Base-by-base conservation (phyloP, 495 filamentous ascomycete species). In the Penicillium pancosmium region DNA sequence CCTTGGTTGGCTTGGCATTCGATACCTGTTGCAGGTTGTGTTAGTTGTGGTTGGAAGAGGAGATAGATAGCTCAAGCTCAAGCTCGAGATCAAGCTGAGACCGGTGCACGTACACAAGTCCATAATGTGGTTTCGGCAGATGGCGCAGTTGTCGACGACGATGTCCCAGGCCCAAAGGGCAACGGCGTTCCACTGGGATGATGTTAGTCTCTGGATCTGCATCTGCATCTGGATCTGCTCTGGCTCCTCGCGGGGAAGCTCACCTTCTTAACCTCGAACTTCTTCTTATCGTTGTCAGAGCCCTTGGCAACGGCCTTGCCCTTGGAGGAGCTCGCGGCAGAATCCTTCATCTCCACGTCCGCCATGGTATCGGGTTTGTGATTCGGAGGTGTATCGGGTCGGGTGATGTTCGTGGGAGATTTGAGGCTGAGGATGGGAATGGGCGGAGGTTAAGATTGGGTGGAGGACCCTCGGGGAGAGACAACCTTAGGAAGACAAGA, bases 1-100 rank as follows among this genome's bases (percentile, higher is more conserved):
- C 93, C 93, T 74, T 99, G 94, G 73, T 99, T 99, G n/a, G 94
- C 94, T 76, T 99, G 94, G 69, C 94, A 99, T 73, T 99, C 94
- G 61, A 99, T 99, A 72, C 92, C 91, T 95, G 43, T 94, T 23
- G 23, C 23, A 1, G n/a, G 40, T 35, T 61, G n/a, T 2, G 41
- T 16, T 12, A 46, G n/a, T 46, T 13, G 36, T 38, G 11, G 36
- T 38, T 12, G 36, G 12, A 5, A n/a, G 36, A n/a, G 36, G 19
- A 21, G 19, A 21, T 21, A 23, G 2, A 23, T 0, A 38, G 36
- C 36, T 38, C 5, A 0, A 38, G 15, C 15, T 38, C 12, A n/a
- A 38, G 36, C 36, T 38, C 4, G 2, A 38, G 36, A 12, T 38
- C 1, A 13, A 15, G 27, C 36, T 38, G 10, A 9, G 11, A 7